Base-by-base conservation (phyloP, 108 stramenopile species). In the Pseudonitzschia multiseries region DNA sequence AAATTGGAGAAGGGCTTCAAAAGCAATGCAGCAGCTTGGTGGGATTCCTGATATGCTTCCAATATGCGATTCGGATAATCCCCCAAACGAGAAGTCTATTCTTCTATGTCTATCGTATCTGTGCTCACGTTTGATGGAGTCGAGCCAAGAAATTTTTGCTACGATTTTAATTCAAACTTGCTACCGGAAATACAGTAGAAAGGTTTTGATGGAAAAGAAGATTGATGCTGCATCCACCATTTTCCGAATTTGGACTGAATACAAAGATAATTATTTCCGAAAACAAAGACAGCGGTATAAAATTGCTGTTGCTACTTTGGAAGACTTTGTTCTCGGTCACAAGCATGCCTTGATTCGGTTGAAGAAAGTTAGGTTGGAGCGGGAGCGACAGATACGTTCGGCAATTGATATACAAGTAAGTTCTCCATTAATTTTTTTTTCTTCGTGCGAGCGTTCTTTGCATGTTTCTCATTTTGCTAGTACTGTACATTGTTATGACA, bases 11-110 rank as follows among this genome's bases (percentile, higher is more conserved):
- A 70, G 91, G 51, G 90, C 88, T 15, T 69, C 79, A 26, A 73
- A 70, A 51, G 61, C 80, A 65, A 86, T 93, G 57, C 41, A 69
- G 12, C 81, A 87, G 40, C 81, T 98, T 40, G 97, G 97, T 18
- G 96, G 96, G 15, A 90, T 98, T 29, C 96, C 96, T 22, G 76
- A 76, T 15, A 84, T 97, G 78, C 79, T 96, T 33, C 89, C 91
- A 2, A 65, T 73, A 18, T 79, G 80, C 29, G 90, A 94, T 64
- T 83, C 88, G 27, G 73, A 78, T 20, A 71, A 90, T 67, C 70
- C 82, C 20, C 94, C 95, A 14, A 90, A 95, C 29, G 91, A 93
- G 77, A 81, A 85, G 43, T 83, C 89, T 18, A 91, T 93, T 78
- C 53, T 96, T n/a, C 72, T 90, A 22, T 94, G 86, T 70, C 69